Percentiles rank a stretch among this genome's conserved stretches.
These are phyloP conservation scores for Stenogyne calaminthoides DNA, from an alignment of 305 asterid genomes.

Conservation along the genomic window DNA sequence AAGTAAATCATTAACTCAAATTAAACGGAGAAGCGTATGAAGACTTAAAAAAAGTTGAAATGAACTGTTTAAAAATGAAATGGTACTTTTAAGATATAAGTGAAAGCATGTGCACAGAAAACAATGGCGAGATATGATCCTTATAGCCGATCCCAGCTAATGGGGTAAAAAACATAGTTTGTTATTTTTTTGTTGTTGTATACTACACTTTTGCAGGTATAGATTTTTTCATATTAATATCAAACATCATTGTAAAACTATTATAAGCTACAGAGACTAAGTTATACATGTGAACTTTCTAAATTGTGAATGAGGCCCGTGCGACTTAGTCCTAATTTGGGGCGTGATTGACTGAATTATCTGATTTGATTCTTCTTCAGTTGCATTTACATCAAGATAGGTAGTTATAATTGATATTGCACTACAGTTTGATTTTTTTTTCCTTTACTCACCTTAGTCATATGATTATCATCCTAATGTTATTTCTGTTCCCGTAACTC, in stretches of 20 bases:
- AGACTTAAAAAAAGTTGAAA: not conserved
- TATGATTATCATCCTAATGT: not conserved
- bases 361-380: slow-evolving; percentile 12
- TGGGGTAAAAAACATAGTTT: not conserved
- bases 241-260: not conserved
- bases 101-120: not conserved
- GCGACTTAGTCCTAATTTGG: not conserved
- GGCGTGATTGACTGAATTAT: slow-evolving; percentile 18
- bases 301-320: not conserved
- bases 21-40: not conserved
- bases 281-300: not conserved
- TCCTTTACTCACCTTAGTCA: not conserved
- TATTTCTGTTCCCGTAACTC: not conserved
- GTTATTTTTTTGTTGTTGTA: not conserved
- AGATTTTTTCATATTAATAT: not conserved
- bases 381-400: slow-evolving; percentile 7
- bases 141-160: not conserved
- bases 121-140: not conserved
- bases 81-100: not conserved
- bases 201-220: not conserved
- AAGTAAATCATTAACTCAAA: not conserved
- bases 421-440: not conserved
- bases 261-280: not conserved
- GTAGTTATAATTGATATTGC: slow-evolving; percentile 8
- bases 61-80: not conserved